Evolutionary conservation across 2,329 filamentous ascomycete genomes (phyloP).

Genomic region (Cladophialophora yegresii): DNA sequence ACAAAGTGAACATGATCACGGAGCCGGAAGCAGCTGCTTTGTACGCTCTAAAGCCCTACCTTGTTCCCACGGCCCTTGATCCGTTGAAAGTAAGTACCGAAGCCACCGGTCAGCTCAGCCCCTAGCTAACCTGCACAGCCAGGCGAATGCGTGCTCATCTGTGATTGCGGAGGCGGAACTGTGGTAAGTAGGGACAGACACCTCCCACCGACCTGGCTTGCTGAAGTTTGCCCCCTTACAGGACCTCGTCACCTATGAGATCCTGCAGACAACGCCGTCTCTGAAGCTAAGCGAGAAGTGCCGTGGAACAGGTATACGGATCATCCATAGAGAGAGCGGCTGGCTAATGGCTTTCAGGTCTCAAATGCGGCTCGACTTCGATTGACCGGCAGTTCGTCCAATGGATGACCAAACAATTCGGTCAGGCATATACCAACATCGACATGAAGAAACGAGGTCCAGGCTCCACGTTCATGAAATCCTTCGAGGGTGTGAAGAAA

Average conservation of each 20-base stretch:
- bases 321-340: not conserved
- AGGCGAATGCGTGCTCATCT: not conserved
- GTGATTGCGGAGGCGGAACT: not conserved
- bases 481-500: not conserved
- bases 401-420: not conserved
- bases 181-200: not conserved
- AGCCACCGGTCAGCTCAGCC: not conserved
- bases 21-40: conserved; percentile 38
- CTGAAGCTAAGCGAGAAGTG: not conserved
- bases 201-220: not conserved
- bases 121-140: not conserved
- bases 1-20: conserved; percentile 26
- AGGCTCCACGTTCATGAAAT: not conserved
- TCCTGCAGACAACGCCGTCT: not conserved
- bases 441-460: not conserved
- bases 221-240: not conserved
- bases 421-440: not conserved
- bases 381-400: conserved; percentile 2
- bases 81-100: not conserved
- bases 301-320: not conserved
- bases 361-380: not conserved
- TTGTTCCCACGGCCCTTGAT: not conserved
- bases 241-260: not conserved
- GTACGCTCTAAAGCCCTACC: conserved; percentile 22
- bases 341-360: not conserved